Evolutionary conservation across 2,329 filamentous ascomycete species (phyloP).

Genomic region (Domatiomyces globalis): DNA sequence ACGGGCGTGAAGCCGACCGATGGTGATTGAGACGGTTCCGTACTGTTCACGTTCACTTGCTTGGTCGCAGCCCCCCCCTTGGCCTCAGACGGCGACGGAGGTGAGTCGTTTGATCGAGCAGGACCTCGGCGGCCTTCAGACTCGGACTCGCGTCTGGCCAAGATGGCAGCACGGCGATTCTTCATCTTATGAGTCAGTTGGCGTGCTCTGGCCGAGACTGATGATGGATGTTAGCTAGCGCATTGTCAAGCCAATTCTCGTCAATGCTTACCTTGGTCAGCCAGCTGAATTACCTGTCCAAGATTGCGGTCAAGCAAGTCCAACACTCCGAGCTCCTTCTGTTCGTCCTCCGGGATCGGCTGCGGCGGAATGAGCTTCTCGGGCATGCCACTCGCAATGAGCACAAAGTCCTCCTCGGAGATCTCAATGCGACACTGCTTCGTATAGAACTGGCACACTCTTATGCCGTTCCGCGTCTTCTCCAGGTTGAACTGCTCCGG

Average conservation of each 20-base stretch:
- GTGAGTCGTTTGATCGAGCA: slow-evolving; percentile 9
- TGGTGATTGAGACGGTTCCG: slow-evolving; percentile 29
- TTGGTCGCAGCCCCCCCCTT: slow-evolving; percentile 17
- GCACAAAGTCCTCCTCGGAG: slow-evolving; percentile 70
- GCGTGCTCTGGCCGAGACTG: slow-evolving; percentile 54
- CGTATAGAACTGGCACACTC: slow-evolving; percentile 67
- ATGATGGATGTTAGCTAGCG: slow-evolving; percentile 5
- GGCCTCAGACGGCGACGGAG: slow-evolving; percentile 14
- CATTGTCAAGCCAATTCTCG: not conserved
- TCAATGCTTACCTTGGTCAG: slow-evolving; percentile 50
- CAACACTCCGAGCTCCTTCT: slow-evolving; percentile 67
- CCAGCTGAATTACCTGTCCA: slow-evolving; percentile 61
- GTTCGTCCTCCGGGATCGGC: slow-evolving; percentile 72
- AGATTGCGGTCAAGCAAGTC: slow-evolving; percentile 72
- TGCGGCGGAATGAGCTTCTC: slow-evolving; percentile 70
- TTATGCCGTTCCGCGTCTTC: slow-evolving; percentile 51
- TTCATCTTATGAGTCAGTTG: slow-evolving; percentile 71
- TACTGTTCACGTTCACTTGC: slow-evolving; percentile 12
- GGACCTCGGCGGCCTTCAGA: slow-evolving; percentile 20
- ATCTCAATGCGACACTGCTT: slow-evolving; percentile 75
- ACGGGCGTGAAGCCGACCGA: slow-evolving; percentile 44
- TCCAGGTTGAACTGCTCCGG: slow-evolving; percentile 63
- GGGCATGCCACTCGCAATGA: slow-evolving; percentile 69
- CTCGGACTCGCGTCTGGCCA: slow-evolving; percentile 45
- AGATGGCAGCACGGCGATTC: slow-evolving; percentile 58